phyloP scores from a whole-genome alignment of 345 rosid genomes.

The Salix purpurea region DNA sequence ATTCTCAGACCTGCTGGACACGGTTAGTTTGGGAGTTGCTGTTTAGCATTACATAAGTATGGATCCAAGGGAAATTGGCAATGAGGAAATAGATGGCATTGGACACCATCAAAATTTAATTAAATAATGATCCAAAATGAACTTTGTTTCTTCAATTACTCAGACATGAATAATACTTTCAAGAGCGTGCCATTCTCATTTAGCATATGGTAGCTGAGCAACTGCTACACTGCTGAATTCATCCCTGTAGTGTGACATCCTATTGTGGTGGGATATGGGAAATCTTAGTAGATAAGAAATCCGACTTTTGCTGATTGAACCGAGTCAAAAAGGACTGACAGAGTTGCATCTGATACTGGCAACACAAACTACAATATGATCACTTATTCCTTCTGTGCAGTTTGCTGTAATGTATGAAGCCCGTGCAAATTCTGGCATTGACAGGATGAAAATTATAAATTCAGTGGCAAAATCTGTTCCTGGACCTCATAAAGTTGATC shows the following conservation, averaged over 20 bases:
- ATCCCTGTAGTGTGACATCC: neutral
- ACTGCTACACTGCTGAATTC: neutral
- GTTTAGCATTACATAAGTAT: neutral
- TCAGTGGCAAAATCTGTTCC: constrained; percentile 84
- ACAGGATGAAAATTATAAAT: constrained; percentile 86
- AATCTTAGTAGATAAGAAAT: neutral
- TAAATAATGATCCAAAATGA: neutral
- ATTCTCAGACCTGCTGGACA: neutral
- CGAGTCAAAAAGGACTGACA: neutral
- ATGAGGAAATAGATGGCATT: neutral
- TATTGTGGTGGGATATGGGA: neutral
- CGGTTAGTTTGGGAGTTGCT: neutral
- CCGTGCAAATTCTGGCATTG: constrained; percentile 87
- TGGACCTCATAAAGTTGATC: constrained; percentile 89
- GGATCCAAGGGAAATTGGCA: neutral
- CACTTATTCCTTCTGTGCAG: constrained; percentile 36
- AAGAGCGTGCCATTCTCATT: neutral
- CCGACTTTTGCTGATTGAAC: neutral
- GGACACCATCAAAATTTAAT: neutral
- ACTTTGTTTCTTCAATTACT: neutral
- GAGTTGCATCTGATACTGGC: neutral
- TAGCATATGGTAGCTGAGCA: neutral
- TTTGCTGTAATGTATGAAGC: constrained; percentile 90
- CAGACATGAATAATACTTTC: neutral
- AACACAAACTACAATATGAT: neutral